These are phyloP conservation scores for Omphalea diandra DNA, from an alignment of 441 rosid species.

Conservation along the genomic window DNA sequence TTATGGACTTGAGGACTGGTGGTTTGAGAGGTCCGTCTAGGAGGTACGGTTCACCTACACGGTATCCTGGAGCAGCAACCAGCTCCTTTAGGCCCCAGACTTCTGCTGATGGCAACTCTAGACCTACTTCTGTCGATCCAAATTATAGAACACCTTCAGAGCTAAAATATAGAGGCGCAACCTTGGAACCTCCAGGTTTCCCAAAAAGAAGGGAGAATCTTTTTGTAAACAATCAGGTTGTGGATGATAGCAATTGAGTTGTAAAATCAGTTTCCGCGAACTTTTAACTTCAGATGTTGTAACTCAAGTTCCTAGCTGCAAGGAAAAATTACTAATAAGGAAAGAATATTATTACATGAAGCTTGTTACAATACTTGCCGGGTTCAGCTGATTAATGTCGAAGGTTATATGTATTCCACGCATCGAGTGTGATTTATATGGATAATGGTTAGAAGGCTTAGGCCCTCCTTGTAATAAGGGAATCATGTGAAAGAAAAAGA, in stretches of 20 bases:
- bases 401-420: no score
- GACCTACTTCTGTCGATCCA: constrained; percentile 63
- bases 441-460: neutral
- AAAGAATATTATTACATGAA: no score
- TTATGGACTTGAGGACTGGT: constrained; percentile 56
- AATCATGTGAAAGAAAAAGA: no score
- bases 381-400: no score
- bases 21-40: constrained; percentile 49
- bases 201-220: constrained; percentile 70
- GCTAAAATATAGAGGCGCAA: constrained; percentile 57
- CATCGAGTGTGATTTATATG: neutral
- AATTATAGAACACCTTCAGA: constrained; percentile 60
- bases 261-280: neutral
- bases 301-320: constrained; percentile 20
- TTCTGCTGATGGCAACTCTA: constrained; percentile 47
- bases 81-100: constrained; percentile 58
- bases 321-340: neutral
- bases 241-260: constrained; percentile 26
- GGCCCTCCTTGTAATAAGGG: no score
- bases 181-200: constrained; percentile 64
- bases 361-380: no score
- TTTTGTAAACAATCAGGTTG: constrained; percentile 60
- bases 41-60: constrained; percentile 67
- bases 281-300: constrained; percentile 18
- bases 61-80: constrained; percentile 57